phyloP scores from a whole-genome alignment of 306 rosid species.

The Herpetospermum pedunculosum region DNA sequence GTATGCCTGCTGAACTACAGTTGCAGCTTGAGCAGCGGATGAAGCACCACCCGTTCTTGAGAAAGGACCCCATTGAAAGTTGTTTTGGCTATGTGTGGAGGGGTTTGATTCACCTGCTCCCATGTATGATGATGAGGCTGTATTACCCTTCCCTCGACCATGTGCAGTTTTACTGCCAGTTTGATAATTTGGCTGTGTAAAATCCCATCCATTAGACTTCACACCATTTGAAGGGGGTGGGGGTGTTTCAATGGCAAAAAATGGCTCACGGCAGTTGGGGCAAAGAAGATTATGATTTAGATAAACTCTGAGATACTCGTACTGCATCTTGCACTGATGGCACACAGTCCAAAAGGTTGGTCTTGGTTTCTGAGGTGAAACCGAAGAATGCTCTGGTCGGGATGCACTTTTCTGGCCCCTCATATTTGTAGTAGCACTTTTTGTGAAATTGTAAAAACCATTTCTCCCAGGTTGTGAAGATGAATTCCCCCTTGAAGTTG shows the following conservation, averaged over 20 bases:
- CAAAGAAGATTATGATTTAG: conserved; percentile 83
- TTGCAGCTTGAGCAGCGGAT: conserved; percentile 75
- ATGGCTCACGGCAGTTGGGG: conserved; percentile 82
- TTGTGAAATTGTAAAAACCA: conserved; percentile 45
- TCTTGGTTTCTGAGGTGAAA: conserved; percentile 35
- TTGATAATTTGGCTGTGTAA: conserved; percentile 30
- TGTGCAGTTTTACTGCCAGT: conserved; percentile 25
- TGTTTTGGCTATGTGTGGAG: conserved; percentile 24
- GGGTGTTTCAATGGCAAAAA: conserved; percentile 66
- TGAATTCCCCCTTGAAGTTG: conserved; percentile 29
- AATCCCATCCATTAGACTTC: conserved; percentile 41
- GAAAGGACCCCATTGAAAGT: conserved; percentile 73
- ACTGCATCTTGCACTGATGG: conserved; percentile 81
- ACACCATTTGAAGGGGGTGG: conserved; percentile 67
- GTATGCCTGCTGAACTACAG: conserved; percentile 78
- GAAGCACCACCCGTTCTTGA: conserved; percentile 55
- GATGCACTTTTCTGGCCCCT: conserved; percentile 41
- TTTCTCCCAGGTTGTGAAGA: conserved; percentile 38
- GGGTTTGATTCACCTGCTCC: conserved; percentile 29
- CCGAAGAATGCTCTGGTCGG: conserved; percentile 33
- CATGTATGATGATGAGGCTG: conserved; percentile 25
- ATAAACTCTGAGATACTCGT: conserved; percentile 81
- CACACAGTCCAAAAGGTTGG: conserved; percentile 93
- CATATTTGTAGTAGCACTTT: conserved; percentile 30
- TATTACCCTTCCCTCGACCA: conserved; percentile 28